Base-by-base conservation (phyloP, 148 eudicot species). In the Polygonum aviculare region DNA sequence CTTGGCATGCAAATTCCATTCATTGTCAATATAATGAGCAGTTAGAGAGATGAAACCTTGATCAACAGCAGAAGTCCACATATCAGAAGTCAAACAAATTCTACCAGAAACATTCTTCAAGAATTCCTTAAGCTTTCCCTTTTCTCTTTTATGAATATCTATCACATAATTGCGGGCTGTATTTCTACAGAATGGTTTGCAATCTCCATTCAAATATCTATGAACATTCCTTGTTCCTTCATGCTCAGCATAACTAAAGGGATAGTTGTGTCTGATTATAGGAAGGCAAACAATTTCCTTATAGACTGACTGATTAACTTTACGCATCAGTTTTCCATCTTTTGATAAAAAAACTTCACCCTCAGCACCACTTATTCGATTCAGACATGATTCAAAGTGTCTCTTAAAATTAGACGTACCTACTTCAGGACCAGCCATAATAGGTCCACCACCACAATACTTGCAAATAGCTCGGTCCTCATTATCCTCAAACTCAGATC, bases 331-430 rank as follows among this genome's bases (percentile, higher is more conserved):
- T 50, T 50, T 50, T 9, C 55, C 55, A 2, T 50, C 18, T 50
- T 12, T 50, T 50, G 55, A 8, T 16, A 18, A 15, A 14, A 52
- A 3, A 15, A 52, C 5, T 52, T 52, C 36, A 40, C 38, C 49
- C 14, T 36, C 47, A 59, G 26, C 35, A 4, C 18, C 7, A 47
- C n/a, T 4, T 15, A 26, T 5, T n/a, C 39, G 18, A 12, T 31
- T 21, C 15, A 2, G 3, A 36, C 77, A 74, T 3, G 36, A 33
- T 6, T 74, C 38, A 76, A 19, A 15, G 62, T 76, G 78, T 4
- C 71, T 49, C 22, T 15, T 33, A n/a, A 63, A 70, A n/a, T 70
- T 70, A 52, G 69, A 70, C 4, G 79, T 77, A 38, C 69, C 75
- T 38, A 36, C 70, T 4, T 18, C 48, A 69, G 40, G 39, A 52